Evolutionary conservation across 2,329 filamentous ascomycete species (phyloP).

Genomic region (Cercospora sesami): DNA sequence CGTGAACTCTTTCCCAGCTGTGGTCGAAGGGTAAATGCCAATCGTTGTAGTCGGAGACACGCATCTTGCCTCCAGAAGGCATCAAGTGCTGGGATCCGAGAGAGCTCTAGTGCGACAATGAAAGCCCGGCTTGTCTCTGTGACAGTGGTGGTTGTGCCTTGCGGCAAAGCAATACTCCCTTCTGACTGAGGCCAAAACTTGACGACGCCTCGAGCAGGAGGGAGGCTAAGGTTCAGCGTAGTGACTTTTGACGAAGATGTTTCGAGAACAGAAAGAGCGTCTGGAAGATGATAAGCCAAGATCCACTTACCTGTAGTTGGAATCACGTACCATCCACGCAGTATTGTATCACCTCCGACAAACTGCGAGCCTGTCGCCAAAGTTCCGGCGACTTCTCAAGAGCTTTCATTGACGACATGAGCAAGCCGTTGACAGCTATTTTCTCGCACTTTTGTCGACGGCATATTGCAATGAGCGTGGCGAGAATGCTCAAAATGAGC

Average conservation of each 20-base stretch:
- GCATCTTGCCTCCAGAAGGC: constrained; percentile 30
- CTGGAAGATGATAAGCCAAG: constrained; percentile 40
- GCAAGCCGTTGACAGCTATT: constrained; percentile 44
- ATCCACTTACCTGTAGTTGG: constrained; percentile 26
- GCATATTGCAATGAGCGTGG: constrained; percentile 53
- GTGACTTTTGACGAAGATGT: constrained; percentile 18
- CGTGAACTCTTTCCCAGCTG: constrained; percentile 23
- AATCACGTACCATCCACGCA: constrained; percentile 43
- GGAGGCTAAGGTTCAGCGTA: constrained; percentile 39
- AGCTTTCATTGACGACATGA: constrained; percentile 42
- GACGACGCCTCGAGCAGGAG: constrained; percentile 43
- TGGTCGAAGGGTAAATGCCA: constrained; percentile 11
- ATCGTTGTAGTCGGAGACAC: constrained; percentile 25
- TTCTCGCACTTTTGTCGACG: constrained; percentile 44
- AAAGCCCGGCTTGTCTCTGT: constrained; percentile 26
- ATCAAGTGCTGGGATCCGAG: constrained; percentile 23
- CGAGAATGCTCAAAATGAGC: constrained; percentile 56
- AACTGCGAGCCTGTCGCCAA: constrained; percentile 39
- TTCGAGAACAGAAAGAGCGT: constrained; percentile 49
- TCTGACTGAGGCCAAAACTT: constrained; percentile 44
- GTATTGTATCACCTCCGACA: constrained; percentile 43
- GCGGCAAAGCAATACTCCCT: constrained; percentile 44
- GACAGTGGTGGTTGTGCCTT: constrained; percentile 40
- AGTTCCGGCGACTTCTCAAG: constrained; percentile 40
- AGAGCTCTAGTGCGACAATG: constrained; percentile 32